These are phyloP conservation scores for Ganoderma sp. DNA, from an alignment of 1,284 basidiomycete genomes.

Conservation along the genomic window DNA sequence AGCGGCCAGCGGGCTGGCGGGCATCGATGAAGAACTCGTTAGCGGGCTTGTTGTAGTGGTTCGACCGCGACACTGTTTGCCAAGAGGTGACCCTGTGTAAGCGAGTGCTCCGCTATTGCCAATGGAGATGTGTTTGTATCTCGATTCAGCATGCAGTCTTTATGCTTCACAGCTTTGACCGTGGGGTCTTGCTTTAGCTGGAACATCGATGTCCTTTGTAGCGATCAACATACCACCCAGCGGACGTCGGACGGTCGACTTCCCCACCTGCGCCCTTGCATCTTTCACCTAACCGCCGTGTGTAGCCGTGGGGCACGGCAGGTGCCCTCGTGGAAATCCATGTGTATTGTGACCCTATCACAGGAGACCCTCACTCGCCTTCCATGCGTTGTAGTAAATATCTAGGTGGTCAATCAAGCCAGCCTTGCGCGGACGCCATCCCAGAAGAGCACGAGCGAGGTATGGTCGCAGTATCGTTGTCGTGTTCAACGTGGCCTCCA, in stretches of 20 bases:
- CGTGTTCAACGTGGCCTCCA: constrained; percentile 43
- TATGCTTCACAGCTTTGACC: too few relatives aligned
- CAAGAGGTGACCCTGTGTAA: background rate
- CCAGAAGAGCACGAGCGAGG: constrained; percentile 51
- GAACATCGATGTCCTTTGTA: too few relatives aligned
- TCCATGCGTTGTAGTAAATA: constrained; percentile 50
- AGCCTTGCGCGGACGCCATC: constrained; percentile 53
- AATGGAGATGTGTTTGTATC: too few relatives aligned
- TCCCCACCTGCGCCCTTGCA: background rate
- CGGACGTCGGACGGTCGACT: background rate
- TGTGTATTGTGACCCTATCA: background rate
- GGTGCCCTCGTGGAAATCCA: background rate
- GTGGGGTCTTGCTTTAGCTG: too few relatives aligned
- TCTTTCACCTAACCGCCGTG: background rate
- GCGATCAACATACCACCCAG: too few relatives aligned
- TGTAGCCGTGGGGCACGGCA: too few relatives aligned
- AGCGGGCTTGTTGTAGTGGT: background rate
- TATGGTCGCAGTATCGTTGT: constrained; percentile 48
- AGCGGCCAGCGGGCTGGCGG: background rate
- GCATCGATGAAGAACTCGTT: background rate
- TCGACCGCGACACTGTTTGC: background rate
- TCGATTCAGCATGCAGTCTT: too few relatives aligned
- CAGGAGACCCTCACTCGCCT: constrained; percentile 37
- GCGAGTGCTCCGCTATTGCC: background rate
- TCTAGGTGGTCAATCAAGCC: constrained; percentile 54